Base-by-base conservation (phyloP, 2,329 filamentous ascomycete genomes). In the Cladosporium sp. region DNA sequence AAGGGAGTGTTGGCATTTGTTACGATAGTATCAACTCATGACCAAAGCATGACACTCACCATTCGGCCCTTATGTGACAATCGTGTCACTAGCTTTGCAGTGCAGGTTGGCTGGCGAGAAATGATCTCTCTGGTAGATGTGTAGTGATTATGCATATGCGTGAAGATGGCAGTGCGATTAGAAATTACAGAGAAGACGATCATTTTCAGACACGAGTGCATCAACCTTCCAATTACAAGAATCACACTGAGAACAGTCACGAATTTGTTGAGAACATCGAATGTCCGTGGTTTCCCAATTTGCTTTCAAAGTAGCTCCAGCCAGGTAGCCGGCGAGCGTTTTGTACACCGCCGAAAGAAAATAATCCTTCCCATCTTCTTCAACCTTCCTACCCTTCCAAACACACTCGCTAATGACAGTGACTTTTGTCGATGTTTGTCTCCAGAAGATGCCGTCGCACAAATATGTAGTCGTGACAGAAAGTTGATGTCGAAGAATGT, bases 291-390 rank as follows among this genome's bases (percentile, higher is more conserved):
- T 43, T 55, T 56, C 54, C 54, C 54, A 39, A 17, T 40, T 56
- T 56, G 34, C 42, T 49, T 47, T 56, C 54, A 49, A 56, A 34
- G 25, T 25, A 56, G 54, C 54, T 56, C 54, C 54, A 56, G 54
- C 54, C 42, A 56, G 15, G 42, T 25, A 56, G 39, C 54, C 20
- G 54, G 54, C 54, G 54, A 47, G 36, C 54, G 19, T 39, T 34
- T 34, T 56, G 43, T 56, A 56, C 54, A 49, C 42, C 30, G n/a
- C 42, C 54, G 34, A 47, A 47, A 30, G 22, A 49, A 39, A 40
- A n/a, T 19, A 14, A 49, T 30, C 54, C 42, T 30, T n/a, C 42
- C n/a, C 30, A 19, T 39, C 45, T n/a, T 37, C 28, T 20, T 30
- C 52, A 37, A 37, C 40, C 39, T 12, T 54, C 19, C 52, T 15